Conservation (phyloP, 2,329 filamentous ascomycete genomes). For the Diplocarpon rosae region DNA sequence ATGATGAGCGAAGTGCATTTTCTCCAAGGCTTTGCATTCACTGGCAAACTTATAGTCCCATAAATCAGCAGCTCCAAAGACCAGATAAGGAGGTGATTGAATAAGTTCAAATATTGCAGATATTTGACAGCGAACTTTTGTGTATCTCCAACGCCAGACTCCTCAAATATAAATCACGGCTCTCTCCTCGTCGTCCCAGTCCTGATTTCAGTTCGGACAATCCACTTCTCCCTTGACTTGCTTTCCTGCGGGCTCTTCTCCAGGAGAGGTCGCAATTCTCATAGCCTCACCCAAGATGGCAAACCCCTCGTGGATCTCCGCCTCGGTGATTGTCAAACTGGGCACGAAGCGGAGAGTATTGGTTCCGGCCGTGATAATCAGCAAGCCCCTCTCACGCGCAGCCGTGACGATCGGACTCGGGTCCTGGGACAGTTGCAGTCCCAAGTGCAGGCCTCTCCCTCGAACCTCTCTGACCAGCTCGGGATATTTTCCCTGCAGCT, state of each 20-base stretch:
- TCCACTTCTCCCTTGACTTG: conserved; percentile 21
- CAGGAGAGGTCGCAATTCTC: conserved; percentile 10
- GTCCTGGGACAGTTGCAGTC: conserved; percentile 69
- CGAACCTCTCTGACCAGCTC: conserved; percentile 66
- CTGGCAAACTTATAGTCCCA: too few species aligned
- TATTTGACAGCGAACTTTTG: neutral
- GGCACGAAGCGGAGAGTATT: conserved; percentile 92
- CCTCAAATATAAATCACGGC: neutral
- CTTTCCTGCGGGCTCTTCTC: conserved; percentile 11
- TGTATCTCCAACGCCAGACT: conserved; percentile 3
- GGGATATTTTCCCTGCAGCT: conserved; percentile 51
- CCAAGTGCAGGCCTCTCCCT: conserved; percentile 76
- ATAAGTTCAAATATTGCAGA: neutral
- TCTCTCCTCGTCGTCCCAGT: neutral
- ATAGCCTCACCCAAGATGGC: conserved; percentile 62
- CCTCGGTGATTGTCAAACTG: conserved; percentile 66
- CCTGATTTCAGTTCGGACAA: conserved; percentile 17
- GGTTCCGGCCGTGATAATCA: conserved; percentile 86
- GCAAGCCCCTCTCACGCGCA: conserved; percentile 72
- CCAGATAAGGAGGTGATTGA: too few species aligned
- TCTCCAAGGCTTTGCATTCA: too few species aligned
- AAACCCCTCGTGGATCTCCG: conserved; percentile 70
- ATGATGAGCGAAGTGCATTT: too few species aligned
- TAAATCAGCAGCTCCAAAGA: too few species aligned
- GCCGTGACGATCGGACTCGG: conserved; percentile 68